Conservation (phyloP, 306 rosid species). For the Corylus avellana region DNA sequence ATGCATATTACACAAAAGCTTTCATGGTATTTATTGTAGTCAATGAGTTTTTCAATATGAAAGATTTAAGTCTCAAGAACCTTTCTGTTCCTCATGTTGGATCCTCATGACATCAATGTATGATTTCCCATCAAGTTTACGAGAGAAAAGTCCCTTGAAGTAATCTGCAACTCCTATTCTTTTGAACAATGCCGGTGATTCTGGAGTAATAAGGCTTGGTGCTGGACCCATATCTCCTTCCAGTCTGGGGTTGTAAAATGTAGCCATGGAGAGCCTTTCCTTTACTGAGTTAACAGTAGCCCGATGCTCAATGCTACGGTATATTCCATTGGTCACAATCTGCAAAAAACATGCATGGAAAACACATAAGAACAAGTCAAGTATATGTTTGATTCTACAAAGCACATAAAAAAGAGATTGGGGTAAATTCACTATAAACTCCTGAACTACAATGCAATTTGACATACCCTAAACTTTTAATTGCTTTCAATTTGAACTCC, state of each 20-base stretch:
- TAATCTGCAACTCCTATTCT: constrained; percentile 30
- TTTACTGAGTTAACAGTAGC: constrained; percentile 26
- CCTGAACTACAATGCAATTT: accelerated
- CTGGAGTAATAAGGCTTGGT: constrained; percentile 25
- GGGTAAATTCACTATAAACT: no score
- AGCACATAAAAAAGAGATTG: no score
- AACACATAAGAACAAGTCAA: background rate
- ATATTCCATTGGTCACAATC: constrained; percentile 35
- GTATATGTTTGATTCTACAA: no score
- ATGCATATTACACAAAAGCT: no score
- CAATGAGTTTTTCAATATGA: no score
- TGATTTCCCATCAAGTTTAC: constrained; percentile 6
- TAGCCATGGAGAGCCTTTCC: constrained; percentile 43
- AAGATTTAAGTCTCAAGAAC: no score
- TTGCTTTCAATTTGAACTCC: no score
- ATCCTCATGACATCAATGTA: background rate
- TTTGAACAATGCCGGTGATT: constrained; percentile 34
- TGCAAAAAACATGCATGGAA: background rate
- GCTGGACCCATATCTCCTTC: constrained; percentile 39
- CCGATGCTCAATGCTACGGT: constrained; percentile 33
- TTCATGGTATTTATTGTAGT: no score
- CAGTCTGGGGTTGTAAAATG: constrained; percentile 27
- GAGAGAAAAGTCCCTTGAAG: background rate
- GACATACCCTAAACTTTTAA: no score
- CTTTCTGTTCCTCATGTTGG: background rate